Conservation (phyloP, 768 basidiomycete species). For the Pisolithus marmoratus region DNA sequence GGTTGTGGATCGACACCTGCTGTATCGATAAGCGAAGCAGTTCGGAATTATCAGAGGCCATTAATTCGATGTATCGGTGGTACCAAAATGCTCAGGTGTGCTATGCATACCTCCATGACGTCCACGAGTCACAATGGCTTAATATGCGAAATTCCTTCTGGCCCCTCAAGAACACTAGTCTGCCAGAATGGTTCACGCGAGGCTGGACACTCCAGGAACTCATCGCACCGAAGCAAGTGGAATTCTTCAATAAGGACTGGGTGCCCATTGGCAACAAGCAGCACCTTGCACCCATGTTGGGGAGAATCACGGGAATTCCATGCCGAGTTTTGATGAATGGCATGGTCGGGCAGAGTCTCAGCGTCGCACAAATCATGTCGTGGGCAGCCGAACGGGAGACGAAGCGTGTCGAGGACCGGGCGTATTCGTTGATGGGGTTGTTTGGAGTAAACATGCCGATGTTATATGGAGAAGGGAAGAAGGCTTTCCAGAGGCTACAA, state of each 20-base stretch:
- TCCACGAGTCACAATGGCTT: too few relatives aligned
- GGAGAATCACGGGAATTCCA: neutral
- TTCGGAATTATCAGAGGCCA: neutral
- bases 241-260: neutral
- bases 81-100: neutral
- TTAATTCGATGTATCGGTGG: neutral
- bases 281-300: neutral
- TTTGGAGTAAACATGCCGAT: slow-evolving; percentile 8
- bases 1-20: neutral
- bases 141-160: neutral
- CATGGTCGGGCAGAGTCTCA: neutral
- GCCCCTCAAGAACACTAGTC: neutral
- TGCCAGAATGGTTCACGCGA: neutral
- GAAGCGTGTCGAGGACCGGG: slow-evolving; percentile 11
- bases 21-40: neutral
- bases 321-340: neutral
- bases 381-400: slow-evolving; percentile 14
- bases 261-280: neutral
- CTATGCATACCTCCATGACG: neutral
- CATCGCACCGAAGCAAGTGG: neutral
- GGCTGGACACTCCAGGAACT: slow-evolving; percentile 1
- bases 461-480: too few relatives aligned
- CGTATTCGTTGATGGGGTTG: slow-evolving; percentile 12
- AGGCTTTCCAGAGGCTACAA: too few relatives aligned
- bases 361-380: neutral